phyloP scores from a whole-genome alignment of 345 rosid genomes.

The Boechera divaricarpa region DNA sequence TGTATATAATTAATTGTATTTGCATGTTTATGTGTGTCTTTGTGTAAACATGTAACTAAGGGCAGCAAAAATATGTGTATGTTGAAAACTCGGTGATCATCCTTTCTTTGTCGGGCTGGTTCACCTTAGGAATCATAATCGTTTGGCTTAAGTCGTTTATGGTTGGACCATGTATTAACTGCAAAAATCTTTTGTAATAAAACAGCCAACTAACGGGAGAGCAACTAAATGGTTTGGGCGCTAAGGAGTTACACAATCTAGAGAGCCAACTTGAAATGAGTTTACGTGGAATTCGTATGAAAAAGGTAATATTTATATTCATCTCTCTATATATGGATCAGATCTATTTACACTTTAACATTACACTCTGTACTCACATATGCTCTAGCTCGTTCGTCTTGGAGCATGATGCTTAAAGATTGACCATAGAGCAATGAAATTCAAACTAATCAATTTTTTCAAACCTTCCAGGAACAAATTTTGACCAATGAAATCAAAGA shows the following conservation, averaged over 20 bases:
- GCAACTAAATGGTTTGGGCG: constrained; percentile 61
- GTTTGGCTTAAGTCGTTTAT: neutral
- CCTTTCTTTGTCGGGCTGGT: neutral
- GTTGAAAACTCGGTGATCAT: neutral
- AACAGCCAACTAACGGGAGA: constrained; percentile 55
- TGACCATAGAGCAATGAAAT: neutral
- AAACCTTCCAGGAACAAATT: constrained; percentile 52
- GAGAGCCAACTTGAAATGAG: constrained; percentile 67
- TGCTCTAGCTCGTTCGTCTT: neutral
- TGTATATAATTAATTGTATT: neutral
- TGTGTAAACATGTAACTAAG: constrained; percentile 5
- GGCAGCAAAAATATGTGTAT: neutral
- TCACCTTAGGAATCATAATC: neutral
- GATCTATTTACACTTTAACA: no score
- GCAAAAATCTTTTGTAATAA: constrained; percentile 21
- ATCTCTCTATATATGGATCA: neutral
- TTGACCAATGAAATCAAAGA: constrained; percentile 57
- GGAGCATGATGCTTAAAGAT: neutral
- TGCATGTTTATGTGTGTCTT: constrained; percentile 13
- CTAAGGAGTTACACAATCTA: constrained; percentile 56
- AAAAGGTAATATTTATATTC: constrained; percentile 50
- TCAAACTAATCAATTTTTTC: neutral
- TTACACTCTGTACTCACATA: no score
- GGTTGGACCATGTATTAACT: neutral
- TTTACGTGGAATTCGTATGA: constrained; percentile 61